Evolutionary conservation across 2,329 filamentous ascomycete species (phyloP), one percentile per base, ranked within the genome.

Genomic region (Ophioceras dolichostomum): DNA sequence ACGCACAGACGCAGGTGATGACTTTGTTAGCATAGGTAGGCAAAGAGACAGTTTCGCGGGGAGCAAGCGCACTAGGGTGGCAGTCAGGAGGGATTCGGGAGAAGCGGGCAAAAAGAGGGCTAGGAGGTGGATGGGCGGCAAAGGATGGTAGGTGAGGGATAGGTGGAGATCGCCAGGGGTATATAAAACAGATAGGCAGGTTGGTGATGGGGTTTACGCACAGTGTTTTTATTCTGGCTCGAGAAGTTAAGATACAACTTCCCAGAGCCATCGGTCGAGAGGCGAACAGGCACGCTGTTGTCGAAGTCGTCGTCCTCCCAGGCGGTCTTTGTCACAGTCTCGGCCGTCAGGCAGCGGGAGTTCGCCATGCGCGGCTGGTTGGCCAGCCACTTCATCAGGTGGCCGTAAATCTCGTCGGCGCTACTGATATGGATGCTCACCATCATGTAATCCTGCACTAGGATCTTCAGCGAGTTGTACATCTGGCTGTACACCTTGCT

Each of bases 311-410:
- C 67, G 32, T 69, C 68, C 30, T 73, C 72, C 72, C 73, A 77
- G 0, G 69, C 68, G 14, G 62, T 69, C 46, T 62, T 67, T 36
- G 61, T 64, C 2, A 63, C 61, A 1, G 72, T 76, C 49, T 76
- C 68, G 6, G 71, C 73, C 43, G 65, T 68, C 13, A 77, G 55
- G 5, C 62, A 62, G 12, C 69, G 63, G 27, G 70, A 72, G 33
- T 64, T 64, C 22, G 59, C 59, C 41, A 73, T 64, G 17, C 57
- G 60, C 9, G 67, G 65, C 47, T 76, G 68, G 29, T 62, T 51
- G 0, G 68, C 67, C 7, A 78, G 61, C 60, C 69, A 79, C 37
- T 67, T 64, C 60, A 78, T 74, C 34, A 79, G 47, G 37, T 78
- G 68, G 3, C 50, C 36, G 47, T 76, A 76, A 20, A 78, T 74